phyloP scores from a whole-genome alignment of 164 flowering plant genomes.

The Magnolia sinica region DNA sequence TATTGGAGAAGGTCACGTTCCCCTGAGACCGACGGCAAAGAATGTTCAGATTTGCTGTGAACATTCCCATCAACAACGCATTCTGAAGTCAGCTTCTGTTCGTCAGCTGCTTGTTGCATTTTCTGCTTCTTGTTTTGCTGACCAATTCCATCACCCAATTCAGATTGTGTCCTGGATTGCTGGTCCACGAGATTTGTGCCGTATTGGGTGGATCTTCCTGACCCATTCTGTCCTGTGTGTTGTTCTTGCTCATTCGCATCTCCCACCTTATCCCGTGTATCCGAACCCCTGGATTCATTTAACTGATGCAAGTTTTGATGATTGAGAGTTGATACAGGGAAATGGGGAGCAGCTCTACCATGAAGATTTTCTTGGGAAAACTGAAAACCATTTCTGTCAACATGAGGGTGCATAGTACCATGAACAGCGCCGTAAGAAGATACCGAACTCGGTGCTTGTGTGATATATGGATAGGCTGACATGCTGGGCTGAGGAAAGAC shows the following conservation, averaged over 20 bases:
- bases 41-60: neutral
- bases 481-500: constrained; percentile 8
- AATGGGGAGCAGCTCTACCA: constrained; percentile 4
- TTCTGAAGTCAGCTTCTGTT: constrained; percentile 11
- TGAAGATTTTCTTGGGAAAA: constrained; percentile 5
- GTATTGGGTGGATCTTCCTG: neutral
- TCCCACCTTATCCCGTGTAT: neutral
- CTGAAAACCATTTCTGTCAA: constrained; percentile 5
- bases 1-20: neutral
- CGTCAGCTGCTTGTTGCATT: constrained; percentile 14
- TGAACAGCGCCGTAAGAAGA: constrained; percentile 3
- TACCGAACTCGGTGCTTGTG: constrained; percentile 3
- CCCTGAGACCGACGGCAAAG: neutral
- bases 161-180: constrained; percentile 6
- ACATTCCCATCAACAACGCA: constrained; percentile 4
- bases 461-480: constrained; percentile 8
- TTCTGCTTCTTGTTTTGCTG: constrained; percentile 18
- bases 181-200: neutral
- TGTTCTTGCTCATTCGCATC: neutral
- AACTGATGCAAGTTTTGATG: constrained; percentile 7
- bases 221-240: constrained; percentile 1
- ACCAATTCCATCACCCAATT: constrained; percentile 9
- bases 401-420: constrained; percentile 7
- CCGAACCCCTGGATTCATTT: constrained; percentile 5
- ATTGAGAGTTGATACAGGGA: neutral